Evolutionary conservation across 2,329 filamentous ascomycete genomes (phyloP).

Genomic region (Rutstroemia sp.): DNA sequence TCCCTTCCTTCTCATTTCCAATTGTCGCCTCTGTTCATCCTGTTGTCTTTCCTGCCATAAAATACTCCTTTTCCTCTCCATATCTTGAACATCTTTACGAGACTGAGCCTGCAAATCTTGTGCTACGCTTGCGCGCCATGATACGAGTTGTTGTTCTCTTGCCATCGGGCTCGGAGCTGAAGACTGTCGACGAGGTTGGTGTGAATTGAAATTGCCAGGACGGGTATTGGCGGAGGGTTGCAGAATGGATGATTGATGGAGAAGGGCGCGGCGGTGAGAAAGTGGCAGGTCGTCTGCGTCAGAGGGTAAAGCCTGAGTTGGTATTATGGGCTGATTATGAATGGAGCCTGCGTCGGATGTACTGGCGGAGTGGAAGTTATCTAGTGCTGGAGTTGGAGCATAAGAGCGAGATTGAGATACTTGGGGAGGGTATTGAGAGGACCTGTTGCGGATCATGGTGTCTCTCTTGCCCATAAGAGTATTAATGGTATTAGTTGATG

Average conservation of each 20-base stretch:
- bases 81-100: conserved; percentile 27
- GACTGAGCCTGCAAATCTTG: conserved; percentile 46
- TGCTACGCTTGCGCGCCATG: conserved; percentile 59
- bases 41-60: conserved; percentile 49
- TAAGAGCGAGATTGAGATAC: conserved; percentile 1
- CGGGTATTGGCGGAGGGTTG: neutral
- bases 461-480: conserved; percentile 50
- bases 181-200: conserved; percentile 44
- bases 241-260: conserved; percentile 34
- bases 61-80: conserved; percentile 46
- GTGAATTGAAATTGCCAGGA: conserved; percentile 39
- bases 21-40: conserved; percentile 51
- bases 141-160: conserved; percentile 54
- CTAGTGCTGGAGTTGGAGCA: conserved; percentile 14
- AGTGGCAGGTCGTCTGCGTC: conserved; percentile 62
- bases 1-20: conserved; percentile 49
- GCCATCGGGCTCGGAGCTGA: conserved; percentile 35
- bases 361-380: conserved; percentile 25
- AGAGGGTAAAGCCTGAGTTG: conserved; percentile 32
- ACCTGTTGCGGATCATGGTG: conserved; percentile 35
- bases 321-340: conserved; percentile 14
- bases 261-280: conserved; percentile 56
- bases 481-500: conserved; percentile 23
- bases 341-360: conserved; percentile 35
- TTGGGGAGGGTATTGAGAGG: conserved; percentile 11